phyloP scores from a whole-genome alignment of 2,329 filamentous ascomycete genomes.

The Aspergillus sp. region DNA sequence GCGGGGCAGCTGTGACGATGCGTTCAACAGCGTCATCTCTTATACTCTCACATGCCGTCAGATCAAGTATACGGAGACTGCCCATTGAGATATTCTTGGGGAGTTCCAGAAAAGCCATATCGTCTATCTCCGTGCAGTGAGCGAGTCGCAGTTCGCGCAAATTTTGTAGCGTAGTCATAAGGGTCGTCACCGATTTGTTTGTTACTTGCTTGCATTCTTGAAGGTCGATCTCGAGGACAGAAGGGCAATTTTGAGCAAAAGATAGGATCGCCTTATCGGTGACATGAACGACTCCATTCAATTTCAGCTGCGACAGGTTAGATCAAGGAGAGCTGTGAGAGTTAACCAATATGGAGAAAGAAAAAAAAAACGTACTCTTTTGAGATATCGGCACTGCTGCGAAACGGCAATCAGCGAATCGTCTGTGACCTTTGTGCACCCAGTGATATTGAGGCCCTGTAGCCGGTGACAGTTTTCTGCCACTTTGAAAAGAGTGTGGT shows the following conservation, averaged over 20 bases:
- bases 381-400: slow-evolving; percentile 79
- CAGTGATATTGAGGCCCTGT: slow-evolving; percentile 90
- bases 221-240: slow-evolving; percentile 94
- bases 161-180: slow-evolving; percentile 74
- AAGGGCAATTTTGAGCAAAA: slow-evolving; percentile 83
- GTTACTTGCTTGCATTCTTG: slow-evolving; percentile 80
- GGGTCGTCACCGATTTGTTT: slow-evolving; percentile 77
- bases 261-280: slow-evolving; percentile 79
- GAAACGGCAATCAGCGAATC: slow-evolving; percentile 80
- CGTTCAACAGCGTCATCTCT: slow-evolving; percentile 85
- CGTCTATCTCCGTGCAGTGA: slow-evolving; percentile 79
- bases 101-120: slow-evolving; percentile 81
- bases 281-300: slow-evolving; percentile 86
- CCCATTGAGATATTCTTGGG: slow-evolving; percentile 72
- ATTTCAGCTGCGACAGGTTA: slow-evolving; percentile 67
- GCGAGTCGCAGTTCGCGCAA: slow-evolving; percentile 89
- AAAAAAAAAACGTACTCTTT: slow-evolving; percentile 53
- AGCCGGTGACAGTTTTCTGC: slow-evolving; percentile 79
- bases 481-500: slow-evolving; percentile 73
- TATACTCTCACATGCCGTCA: slow-evolving; percentile 82
- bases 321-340: not conserved
- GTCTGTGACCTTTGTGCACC: slow-evolving; percentile 80
- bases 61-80: slow-evolving; percentile 85
- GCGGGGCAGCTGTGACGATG: slow-evolving; percentile 82
- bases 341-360: slow-evolving; percentile 8